These are phyloP conservation scores for Rhododendron ovatum DNA, from an alignment of 148 eudicot genomes.

Conservation along the genomic window DNA sequence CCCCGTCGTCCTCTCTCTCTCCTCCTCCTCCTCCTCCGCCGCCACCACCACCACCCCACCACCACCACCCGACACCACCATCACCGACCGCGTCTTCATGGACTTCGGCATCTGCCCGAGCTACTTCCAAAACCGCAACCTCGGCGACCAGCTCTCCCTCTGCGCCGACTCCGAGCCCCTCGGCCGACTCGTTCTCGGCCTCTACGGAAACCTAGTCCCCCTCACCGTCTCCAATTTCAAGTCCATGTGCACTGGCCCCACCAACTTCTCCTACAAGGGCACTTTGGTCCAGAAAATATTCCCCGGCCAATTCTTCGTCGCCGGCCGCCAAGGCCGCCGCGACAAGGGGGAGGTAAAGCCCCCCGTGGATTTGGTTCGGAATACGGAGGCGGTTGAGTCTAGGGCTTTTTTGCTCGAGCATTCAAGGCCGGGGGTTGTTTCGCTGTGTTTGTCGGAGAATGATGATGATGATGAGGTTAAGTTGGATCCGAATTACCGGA, in stretches of 20 bases:
- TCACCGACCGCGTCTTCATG: slow-evolving; percentile 79
- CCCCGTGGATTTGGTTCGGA: slow-evolving; percentile 44
- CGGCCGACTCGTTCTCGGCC: slow-evolving; percentile 80
- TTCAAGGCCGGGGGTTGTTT: slow-evolving; percentile 62
- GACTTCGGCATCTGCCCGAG: slow-evolving; percentile 76
- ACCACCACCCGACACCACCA: slow-evolving; percentile 63
- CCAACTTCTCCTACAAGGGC: slow-evolving; percentile 61
- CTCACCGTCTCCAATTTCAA: slow-evolving; percentile 84
- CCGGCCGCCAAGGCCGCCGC: slow-evolving; percentile 73
- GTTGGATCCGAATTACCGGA: slow-evolving; percentile 60
- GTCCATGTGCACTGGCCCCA: slow-evolving; percentile 53
- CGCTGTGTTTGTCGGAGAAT: slow-evolving; percentile 75
- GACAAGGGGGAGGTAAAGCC: slow-evolving; percentile 73
- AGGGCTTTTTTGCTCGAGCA: slow-evolving; percentile 75
- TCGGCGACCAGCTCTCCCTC: slow-evolving; percentile 48
- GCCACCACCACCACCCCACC: slow-evolving; percentile 16
- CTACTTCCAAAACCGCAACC: slow-evolving; percentile 57
- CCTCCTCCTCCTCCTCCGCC: slow-evolving; percentile 12
- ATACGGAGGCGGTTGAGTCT: slow-evolving; percentile 61
- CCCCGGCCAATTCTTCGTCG: slow-evolving; percentile 70
- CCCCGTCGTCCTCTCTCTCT: slow-evolving; percentile 23
- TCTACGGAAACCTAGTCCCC: slow-evolving; percentile 82
- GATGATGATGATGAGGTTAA: slow-evolving; percentile 91
- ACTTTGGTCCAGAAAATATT: slow-evolving; percentile 75
- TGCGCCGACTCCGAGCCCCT: slow-evolving; percentile 65